Base-by-base conservation (phyloP, 2,329 filamentous ascomycete genomes). In the Neoarthrinium moseri region DNA sequence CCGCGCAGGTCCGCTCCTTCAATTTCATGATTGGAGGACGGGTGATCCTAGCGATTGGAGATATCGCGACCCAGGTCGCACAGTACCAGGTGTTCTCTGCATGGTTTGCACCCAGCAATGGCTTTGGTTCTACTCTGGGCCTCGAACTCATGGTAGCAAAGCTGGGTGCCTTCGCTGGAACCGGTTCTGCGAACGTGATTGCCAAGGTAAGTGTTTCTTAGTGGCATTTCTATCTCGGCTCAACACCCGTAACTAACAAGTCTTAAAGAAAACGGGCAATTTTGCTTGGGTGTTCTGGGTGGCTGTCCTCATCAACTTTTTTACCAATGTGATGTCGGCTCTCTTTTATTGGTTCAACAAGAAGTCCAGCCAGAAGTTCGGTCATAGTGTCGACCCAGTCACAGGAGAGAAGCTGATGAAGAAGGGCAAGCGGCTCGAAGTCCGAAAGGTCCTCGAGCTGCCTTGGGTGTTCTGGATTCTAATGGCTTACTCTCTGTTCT, bases 81-180 rank as follows among this genome's bases (percentile, higher is more conserved):
- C 80, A 84, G 56, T 84, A 84, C 58, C 82, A 83, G 49, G 75
- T 84, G 50, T 84, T 84, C 53, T 81, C 78, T 0, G 81, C 78
- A 0, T 84, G 81, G 81, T 84, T 84, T 50, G 70, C 80, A 0
- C 81, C 81, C 0, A 79, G 71, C 6, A 73, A 78, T 46, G 81
- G 81, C 2, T 84, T 84, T 55, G 81, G 80, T 0, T 80, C 79
- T 0, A 84, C 80, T 0, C 67, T 84, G 0, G 81, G 73, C 0
- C 75, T 84, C 4, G 81, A 84, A 56, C 67, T 84, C 0, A 78
- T 73, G 1, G 73, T 84, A 43, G 78, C 78, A 15, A 84, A 83
- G 58, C 75, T 84, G 7, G 80, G 81, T 2, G 73, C 72, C 0
- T 83, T 84, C 46, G 76, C 81, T 1, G 81, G 81, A 10, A 80